Evolutionary conservation across 1,284 basidiomycete genomes (phyloP).

Genomic region (Trichosporon sp.): DNA sequence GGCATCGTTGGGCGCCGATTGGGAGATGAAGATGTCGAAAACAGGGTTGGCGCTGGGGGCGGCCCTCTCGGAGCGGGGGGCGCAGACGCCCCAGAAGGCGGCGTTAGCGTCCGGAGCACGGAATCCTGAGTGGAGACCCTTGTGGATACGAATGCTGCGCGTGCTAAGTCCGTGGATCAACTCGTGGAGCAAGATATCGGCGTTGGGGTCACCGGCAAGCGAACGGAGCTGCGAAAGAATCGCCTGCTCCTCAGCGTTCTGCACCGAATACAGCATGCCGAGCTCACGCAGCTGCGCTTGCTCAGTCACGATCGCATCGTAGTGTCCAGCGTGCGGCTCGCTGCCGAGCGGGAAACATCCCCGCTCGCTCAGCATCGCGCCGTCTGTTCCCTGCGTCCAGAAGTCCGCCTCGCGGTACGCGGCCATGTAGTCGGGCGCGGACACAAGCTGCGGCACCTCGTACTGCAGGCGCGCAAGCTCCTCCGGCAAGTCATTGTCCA

Average conservation of each 20-base stretch:
- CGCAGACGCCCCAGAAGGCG: slow-evolving; percentile 11
- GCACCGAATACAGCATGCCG: slow-evolving; percentile 7
- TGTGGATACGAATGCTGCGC: slow-evolving; percentile 6
- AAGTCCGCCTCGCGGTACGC: slow-evolving; percentile 4
- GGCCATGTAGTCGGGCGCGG: slow-evolving; percentile 1
- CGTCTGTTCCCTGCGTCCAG: slow-evolving; percentile 6
- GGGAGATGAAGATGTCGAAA: slow-evolving; percentile 12
- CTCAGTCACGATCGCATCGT: neutral
- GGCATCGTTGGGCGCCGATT: slow-evolving; percentile 6
- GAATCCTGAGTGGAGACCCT: slow-evolving; percentile 14
- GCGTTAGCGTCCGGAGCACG: slow-evolving; percentile 2
- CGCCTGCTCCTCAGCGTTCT: slow-evolving; percentile 5
- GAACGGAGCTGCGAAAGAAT: slow-evolving; percentile 1
- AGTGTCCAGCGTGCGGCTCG: slow-evolving; percentile 3
- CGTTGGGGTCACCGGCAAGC: neutral
- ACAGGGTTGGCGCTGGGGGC: neutral
- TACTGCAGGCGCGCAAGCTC: neutral
- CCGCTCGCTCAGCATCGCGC: neutral
- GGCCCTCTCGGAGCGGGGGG: neutral
- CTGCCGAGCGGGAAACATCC: slow-evolving; percentile 13
- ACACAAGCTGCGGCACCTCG: neutral
- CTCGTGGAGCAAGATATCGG: slow-evolving; percentile 2
- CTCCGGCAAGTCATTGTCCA: neutral
- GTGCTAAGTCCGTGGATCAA: slow-evolving; percentile 6
- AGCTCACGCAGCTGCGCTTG: slow-evolving; percentile 10